Evolutionary conservation across 495 filamentous ascomycete species (phyloP), one percentile per base, ranked within the genome.

Genomic region (Trichocladium antarcticum): DNA sequence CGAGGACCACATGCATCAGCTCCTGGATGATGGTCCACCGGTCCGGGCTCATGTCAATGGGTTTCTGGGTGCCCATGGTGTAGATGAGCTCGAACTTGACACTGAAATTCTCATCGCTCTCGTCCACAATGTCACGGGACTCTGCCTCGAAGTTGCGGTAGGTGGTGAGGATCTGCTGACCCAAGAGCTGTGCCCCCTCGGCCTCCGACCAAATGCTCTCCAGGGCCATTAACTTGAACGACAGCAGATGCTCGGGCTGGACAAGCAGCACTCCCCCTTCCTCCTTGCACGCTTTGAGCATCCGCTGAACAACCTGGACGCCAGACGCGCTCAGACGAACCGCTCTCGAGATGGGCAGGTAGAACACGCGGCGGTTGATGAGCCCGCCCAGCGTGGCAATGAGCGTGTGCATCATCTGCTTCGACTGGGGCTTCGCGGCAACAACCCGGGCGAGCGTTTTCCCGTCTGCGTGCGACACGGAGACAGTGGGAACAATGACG

Each of bases 231-330:
- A 88, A 63, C 53, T 80, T 72, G 54, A 86, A 80, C 0, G 83
- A 87, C 0, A 87, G 69, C 0, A 85, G 60, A 48, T 88, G 82
- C 57, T 88, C 84, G 0, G 84, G 84, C 20, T 83, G 75, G 1
- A 75, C 60, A 0, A 87, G 52, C 7, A 86, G 64, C 29, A 85
- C 63, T 0, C 75, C 80, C 3, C 75, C 68, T 4, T 42, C 52
- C 0, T 35, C 24, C 53, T 58, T 66, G 51, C 81, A 84, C 17
- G 73, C 61, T 4, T 68, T 38, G 14, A 74, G 68, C 6, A 81
- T 59, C 0, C 53, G 29, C 0, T 32, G 16, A 14, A 83, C 65
- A 1, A 10, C 36, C 1, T 36, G 15, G 7, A 65, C 61, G 16
- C 68, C 51, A 0, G 14, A 1, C 0, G 9, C 6, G 9, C 45